Percentiles rank a stretch among this genome's conserved stretches.
Evolutionary conservation across 257 asterid species (phyloP).

Genomic region (Datura wrightii): DNA sequence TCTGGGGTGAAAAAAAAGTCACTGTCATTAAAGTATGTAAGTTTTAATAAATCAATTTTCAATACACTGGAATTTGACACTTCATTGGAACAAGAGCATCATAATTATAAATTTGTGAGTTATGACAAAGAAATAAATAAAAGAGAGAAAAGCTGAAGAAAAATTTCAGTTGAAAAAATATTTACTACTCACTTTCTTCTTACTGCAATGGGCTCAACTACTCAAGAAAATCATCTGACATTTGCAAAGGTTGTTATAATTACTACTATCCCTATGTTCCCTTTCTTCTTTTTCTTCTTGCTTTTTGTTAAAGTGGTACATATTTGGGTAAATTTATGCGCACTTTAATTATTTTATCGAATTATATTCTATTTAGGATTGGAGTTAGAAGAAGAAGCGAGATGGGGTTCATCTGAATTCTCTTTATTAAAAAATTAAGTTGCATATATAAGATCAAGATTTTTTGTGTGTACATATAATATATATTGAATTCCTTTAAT

Average conservation of each 20-base stretch:
- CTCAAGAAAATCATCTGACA: neutral
- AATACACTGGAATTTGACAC: neutral
- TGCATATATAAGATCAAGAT: too few relatives aligned
- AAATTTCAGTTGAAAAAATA: neutral
- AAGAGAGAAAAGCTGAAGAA: neutral
- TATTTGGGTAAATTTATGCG: neutral
- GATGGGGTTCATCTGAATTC: too few relatives aligned
- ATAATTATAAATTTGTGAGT: neutral
- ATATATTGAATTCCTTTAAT: too few relatives aligned
- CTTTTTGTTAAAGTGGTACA: neutral
- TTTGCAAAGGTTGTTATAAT: conserved; percentile 2
- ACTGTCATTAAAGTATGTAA: neutral
- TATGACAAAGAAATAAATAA: neutral
- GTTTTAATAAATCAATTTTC: neutral
- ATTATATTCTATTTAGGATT: neutral
- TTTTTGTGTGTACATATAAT: too few relatives aligned
- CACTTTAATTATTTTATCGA: neutral
- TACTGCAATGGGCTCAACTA: neutral
- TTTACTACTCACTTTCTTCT: neutral
- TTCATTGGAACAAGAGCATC: conserved; percentile 24
- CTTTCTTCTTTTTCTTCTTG: neutral
- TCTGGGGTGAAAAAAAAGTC: neutral
- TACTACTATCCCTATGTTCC: neutral
- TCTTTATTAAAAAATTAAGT: too few relatives aligned
- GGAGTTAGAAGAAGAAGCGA: too few relatives aligned